Conservation (phyloP, 495 filamentous ascomycete species). For the Beverwykella pulmonaria region DNA sequence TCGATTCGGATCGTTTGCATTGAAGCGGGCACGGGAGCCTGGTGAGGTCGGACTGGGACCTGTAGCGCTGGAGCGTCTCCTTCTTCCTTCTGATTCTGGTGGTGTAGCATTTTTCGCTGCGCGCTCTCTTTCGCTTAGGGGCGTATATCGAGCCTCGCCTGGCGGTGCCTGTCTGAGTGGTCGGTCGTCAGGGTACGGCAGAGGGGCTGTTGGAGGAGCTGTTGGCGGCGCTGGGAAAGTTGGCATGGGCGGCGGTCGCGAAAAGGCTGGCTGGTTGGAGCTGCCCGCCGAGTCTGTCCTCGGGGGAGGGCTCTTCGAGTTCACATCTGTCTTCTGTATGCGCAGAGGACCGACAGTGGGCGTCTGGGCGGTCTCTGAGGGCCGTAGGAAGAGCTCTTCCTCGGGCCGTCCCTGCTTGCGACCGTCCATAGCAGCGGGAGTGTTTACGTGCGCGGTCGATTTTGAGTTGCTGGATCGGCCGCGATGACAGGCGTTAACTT, state of each 20-base stretch:
- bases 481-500: conserved; percentile 24
- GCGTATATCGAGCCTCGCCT: conserved; percentile 47
- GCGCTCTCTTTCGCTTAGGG: conserved; percentile 55
- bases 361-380: conserved; percentile 34
- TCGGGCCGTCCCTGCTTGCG: conserved; percentile 42
- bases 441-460: not conserved
- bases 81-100: conserved; percentile 28
- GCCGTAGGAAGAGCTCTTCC: conserved; percentile 45
- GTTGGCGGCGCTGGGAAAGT: conserved; percentile 63
- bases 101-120: conserved; percentile 40
- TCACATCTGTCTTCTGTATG: conserved; percentile 68
- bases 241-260: conserved; percentile 45
- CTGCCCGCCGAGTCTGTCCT: conserved; percentile 44
- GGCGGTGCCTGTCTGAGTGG: conserved; percentile 50
- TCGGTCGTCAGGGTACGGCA: conserved; percentile 79
- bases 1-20: conserved; percentile 45
- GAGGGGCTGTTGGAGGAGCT: conserved; percentile 64
- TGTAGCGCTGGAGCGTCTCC: conserved; percentile 34
- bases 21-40: conserved; percentile 38
- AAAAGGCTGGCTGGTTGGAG: conserved; percentile 50
- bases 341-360: conserved; percentile 82
- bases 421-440: conserved; percentile 27
- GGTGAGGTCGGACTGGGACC: conserved; percentile 29
- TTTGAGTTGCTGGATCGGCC: conserved; percentile 14
- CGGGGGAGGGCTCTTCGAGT: conserved; percentile 49